Conservation (phyloP, 2,329 filamentous ascomycete genomes). For the Xenosphaeropsis pyriputrescens region DNA sequence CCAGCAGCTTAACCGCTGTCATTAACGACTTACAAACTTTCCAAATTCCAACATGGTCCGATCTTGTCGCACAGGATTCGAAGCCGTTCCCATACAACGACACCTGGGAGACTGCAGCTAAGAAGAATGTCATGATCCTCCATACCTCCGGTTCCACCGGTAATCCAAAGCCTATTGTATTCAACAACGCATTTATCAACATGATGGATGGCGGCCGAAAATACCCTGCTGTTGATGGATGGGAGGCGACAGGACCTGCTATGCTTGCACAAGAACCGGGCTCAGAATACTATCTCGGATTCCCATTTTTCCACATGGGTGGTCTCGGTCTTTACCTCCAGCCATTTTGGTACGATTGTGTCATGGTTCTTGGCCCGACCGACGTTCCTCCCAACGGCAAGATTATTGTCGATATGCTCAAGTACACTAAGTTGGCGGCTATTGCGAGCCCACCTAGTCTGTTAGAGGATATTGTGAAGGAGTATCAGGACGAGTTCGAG, state of each 20-base stretch:
- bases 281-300: not conserved
- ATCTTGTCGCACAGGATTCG: not conserved
- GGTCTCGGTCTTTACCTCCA: not conserved
- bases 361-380: slow-evolving; percentile 1
- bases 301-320: not conserved
- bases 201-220: slow-evolving; percentile 18
- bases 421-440: slow-evolving; percentile 1
- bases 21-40: not conserved
- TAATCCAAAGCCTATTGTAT: slow-evolving; percentile 23
- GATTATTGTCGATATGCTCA: not conserved
- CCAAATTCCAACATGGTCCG: slow-evolving; percentile 1
- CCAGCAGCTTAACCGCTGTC: not conserved
- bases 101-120: not conserved
- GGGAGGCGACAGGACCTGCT: not conserved
- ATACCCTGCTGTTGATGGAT: slow-evolving; percentile 2
- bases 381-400: slow-evolving; percentile 1
- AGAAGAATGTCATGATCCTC: slow-evolving; percentile 6
- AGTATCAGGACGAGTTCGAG: slow-evolving; percentile 1
- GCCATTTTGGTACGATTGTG: slow-evolving; percentile 1
- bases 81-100: slow-evolving; percentile 1
- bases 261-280: not conserved
- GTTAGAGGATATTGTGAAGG: slow-evolving; percentile 1
- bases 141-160: slow-evolving; percentile 29
- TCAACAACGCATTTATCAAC: slow-evolving; percentile 18
- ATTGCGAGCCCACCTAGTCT: not conserved